Percentiles rank a stretch among this genome's conserved stretches.
phyloP scores from a whole-genome alignment of 2,329 filamentous ascomycete genomes.

The Pleurostoma richardsiae region DNA sequence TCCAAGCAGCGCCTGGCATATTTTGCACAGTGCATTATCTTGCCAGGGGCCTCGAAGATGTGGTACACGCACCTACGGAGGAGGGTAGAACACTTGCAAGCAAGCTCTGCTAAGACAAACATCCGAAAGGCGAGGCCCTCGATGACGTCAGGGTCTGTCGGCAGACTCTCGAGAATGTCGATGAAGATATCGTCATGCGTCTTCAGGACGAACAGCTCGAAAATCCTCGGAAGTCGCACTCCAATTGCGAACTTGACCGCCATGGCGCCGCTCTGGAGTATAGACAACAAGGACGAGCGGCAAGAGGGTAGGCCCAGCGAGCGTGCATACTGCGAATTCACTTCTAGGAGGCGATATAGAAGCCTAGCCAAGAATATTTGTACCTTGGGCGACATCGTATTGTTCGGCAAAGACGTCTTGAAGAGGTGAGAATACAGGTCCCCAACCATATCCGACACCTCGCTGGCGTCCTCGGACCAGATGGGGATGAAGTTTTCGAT shows the following conservation, averaged over 20 bases:
- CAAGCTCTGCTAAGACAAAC: constrained; percentile 69
- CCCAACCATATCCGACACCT: constrained; percentile 60
- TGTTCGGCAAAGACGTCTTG: constrained; percentile 58
- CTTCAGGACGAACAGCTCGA: constrained; percentile 75
- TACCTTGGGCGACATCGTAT: constrained; percentile 63
- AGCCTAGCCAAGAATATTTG: constrained; percentile 64
- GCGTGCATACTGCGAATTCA: constrained; percentile 62
- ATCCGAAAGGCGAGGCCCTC: constrained; percentile 86
- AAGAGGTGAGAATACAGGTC: constrained; percentile 80
- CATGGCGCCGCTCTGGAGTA: constrained; percentile 63
- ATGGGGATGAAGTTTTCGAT: constrained; percentile 58
- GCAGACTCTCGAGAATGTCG: constrained; percentile 77
- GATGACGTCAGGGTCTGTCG: constrained; percentile 61
- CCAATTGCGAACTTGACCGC: constrained; percentile 73
- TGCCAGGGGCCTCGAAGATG: constrained; percentile 85
- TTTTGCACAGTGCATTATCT: constrained; percentile 55
- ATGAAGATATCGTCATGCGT: constrained; percentile 80
- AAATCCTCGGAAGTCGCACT: constrained; percentile 65
- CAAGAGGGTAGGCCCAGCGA: constrained; percentile 48
- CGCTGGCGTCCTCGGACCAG: constrained; percentile 57
- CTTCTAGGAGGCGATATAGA: constrained; percentile 63
- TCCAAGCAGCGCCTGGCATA: constrained; percentile 71
- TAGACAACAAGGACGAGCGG: constrained; percentile 67
- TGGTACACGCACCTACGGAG: constrained; percentile 85
- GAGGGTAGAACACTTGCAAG: constrained; percentile 79